Percentiles rank a stretch among this genome's conserved stretches.
Evolutionary conservation across 2,329 filamentous ascomycete species (phyloP).

Genomic region (Trichoderma pleuroti): DNA sequence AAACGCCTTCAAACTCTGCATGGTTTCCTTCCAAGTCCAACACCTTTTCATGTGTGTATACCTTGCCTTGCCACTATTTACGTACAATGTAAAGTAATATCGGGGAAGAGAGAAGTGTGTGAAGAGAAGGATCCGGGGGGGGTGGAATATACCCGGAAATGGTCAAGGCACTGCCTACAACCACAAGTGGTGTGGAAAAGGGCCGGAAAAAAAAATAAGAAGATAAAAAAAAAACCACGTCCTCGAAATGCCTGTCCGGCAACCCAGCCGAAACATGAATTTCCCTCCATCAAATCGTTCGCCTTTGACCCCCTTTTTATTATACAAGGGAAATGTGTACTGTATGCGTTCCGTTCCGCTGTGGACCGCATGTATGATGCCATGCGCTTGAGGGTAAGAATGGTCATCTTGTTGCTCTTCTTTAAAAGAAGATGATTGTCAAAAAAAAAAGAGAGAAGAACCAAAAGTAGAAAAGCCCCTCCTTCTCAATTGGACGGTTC

Average conservation of each 20-base stretch:
- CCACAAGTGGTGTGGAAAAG: conserved; percentile 8
- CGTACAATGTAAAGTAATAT: conserved; percentile 33
- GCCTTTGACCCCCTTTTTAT: not conserved
- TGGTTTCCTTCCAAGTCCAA: conserved; percentile 33
- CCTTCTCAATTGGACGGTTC: not conserved
- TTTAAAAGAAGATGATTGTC: not conserved
- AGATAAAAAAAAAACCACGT: not conserved
- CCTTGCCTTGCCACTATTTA: conserved; percentile 39
- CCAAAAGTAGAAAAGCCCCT: no score
- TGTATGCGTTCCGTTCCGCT: not conserved
- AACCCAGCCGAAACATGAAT: not conserved
- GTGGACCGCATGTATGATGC: not conserved
- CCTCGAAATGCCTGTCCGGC: not conserved
- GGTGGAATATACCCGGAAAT: not conserved
- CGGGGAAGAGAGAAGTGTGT: conserved; percentile 10
- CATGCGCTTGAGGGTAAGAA: not conserved
- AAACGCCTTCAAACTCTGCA: conserved; percentile 30
- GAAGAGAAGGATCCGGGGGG: conserved; percentile 3
- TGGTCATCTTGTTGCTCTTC: not conserved
- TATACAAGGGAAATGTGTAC: conserved; percentile 2
- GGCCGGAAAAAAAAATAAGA: not conserved
- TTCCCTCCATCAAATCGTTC: not conserved
- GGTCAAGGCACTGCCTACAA: conserved; percentile 16
- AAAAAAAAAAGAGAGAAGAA: no score
- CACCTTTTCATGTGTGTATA: conserved; percentile 49